These are phyloP conservation scores for Dactylellina drechsleri DNA, from an alignment of 2,329 filamentous ascomycete species.

Conservation along the genomic window DNA sequence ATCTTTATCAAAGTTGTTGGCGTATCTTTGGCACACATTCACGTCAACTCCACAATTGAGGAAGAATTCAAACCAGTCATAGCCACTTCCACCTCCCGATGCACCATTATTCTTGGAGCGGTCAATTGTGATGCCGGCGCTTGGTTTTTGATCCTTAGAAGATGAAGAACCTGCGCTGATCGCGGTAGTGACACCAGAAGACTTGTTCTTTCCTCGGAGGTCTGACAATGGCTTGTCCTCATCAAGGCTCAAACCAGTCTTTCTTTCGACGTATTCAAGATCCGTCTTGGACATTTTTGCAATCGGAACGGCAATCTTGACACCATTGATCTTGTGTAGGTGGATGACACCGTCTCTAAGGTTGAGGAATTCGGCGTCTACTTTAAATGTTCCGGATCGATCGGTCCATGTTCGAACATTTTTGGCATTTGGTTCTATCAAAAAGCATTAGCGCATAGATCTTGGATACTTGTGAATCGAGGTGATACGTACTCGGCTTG, in stretches of 20 bases:
- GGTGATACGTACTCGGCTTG: slow-evolving; percentile 56
- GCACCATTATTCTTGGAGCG: slow-evolving; percentile 62
- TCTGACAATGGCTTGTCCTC: slow-evolving; percentile 94
- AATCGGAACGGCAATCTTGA: slow-evolving; percentile 96
- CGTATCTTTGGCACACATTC: slow-evolving; percentile 92
- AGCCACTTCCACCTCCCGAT: slow-evolving; percentile 70
- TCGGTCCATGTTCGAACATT: slow-evolving; percentile 96
- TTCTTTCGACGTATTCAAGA: slow-evolving; percentile 89
- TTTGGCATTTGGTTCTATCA: slow-evolving; percentile 78
- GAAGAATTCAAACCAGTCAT: slow-evolving; percentile 99
- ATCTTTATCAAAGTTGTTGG: slow-evolving; percentile 86
- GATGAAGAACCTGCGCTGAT: slow-evolving; percentile 59
- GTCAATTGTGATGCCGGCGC: slow-evolving; percentile 58
- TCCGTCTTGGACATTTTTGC: slow-evolving; percentile 96
- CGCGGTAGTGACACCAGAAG: slow-evolving; percentile 62
- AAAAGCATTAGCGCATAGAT: slow-evolving; percentile 48
- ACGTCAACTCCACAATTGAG: slow-evolving; percentile 89
- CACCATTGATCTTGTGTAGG: slow-evolving; percentile 95
- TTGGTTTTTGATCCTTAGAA: slow-evolving; percentile 57
- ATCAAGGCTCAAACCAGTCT: slow-evolving; percentile 85
- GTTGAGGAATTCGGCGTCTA: slow-evolving; percentile 95
- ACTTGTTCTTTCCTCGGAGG: slow-evolving; percentile 66
- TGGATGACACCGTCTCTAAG: slow-evolving; percentile 97
- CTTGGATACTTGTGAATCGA: slow-evolving; percentile 30
- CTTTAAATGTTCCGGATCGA: slow-evolving; percentile 92